Evolutionary conservation across 164 flowering plant species (phyloP).

Genomic region (Hamamelis virginiana): DNA sequence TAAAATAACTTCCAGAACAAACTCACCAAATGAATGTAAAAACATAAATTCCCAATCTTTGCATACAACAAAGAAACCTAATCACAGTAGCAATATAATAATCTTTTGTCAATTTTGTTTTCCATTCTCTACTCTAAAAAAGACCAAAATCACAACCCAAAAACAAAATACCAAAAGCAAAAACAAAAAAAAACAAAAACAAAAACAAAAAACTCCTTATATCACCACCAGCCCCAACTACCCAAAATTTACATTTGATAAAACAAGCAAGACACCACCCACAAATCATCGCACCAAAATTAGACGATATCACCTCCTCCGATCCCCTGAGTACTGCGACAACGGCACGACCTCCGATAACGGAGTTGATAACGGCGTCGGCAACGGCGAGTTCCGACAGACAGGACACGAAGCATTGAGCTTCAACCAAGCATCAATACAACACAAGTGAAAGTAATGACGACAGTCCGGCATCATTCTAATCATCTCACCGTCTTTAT

Average conservation of each 20-base stretch:
- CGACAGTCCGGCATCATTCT: conserved; percentile 96
- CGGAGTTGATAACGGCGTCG: conserved; percentile 94
- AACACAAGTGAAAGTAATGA: conserved; percentile 72
- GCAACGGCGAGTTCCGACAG: conserved; percentile 95
- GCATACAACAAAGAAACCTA: no score
- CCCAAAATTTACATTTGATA: conserved; percentile 1
- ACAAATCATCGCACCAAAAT: not conserved
- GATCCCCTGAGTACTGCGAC: conserved; percentile 62
- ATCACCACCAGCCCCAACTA: not conserved
- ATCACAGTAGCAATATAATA: no score
- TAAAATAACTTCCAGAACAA: no score
- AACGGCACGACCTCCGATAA: conserved; percentile 88
- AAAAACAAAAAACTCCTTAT: not conserved
- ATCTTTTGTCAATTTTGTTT: no score
- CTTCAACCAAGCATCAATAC: conserved; percentile 92
- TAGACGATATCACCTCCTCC: conserved; percentile 22
- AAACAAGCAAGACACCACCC: conserved; percentile 1
- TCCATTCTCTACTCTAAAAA: no score
- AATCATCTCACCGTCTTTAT: conserved; percentile 83
- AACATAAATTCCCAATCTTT: no score
- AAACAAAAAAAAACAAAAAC: not conserved
- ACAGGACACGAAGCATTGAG: conserved; percentile 91
- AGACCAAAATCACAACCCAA: no score
- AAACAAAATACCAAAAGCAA: no score
- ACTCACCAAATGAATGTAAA: no score